Conservation (phyloP, 2,329 filamentous ascomycete genomes). For the Neonectria sp. region DNA sequence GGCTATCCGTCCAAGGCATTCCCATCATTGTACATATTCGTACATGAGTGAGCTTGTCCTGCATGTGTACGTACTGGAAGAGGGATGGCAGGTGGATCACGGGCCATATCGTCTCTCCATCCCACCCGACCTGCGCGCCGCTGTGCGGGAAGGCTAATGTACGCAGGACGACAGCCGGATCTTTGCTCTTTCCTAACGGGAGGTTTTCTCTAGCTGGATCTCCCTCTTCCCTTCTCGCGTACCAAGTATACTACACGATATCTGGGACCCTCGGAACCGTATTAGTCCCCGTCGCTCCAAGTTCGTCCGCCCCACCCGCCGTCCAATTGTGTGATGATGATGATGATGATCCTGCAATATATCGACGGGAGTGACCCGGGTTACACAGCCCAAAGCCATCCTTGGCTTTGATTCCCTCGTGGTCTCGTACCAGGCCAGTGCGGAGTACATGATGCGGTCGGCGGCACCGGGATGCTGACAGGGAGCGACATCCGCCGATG, state of each 20-base stretch:
- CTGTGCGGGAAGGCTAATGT: slow-evolving; percentile 53
- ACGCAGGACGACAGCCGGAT: slow-evolving; percentile 45
- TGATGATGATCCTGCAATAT: slow-evolving; percentile 46
- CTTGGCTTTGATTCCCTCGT: slow-evolving; percentile 39
- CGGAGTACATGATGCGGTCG: slow-evolving; percentile 44
- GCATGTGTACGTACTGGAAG: slow-evolving; percentile 40
- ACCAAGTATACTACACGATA: slow-evolving; percentile 5
- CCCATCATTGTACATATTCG: slow-evolving; percentile 44
- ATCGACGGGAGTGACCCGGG: slow-evolving; percentile 41
- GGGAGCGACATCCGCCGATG: slow-evolving; percentile 42
- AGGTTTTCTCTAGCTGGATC: slow-evolving; percentile 9
- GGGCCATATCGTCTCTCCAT: slow-evolving; percentile 39
- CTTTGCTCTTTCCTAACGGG: slow-evolving; percentile 35
- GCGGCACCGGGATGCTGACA: slow-evolving; percentile 41
- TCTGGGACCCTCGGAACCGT: slow-evolving; percentile 13
- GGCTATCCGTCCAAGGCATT: slow-evolving; percentile 29
- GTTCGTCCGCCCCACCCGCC: slow-evolving; percentile 32
- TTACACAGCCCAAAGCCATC: slow-evolving; percentile 36
- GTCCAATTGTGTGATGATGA: slow-evolving; percentile 41
- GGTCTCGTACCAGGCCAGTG: slow-evolving; percentile 43
- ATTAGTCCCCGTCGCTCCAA: slow-evolving; percentile 24
- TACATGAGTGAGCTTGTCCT: slow-evolving; percentile 41
- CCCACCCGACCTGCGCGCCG: slow-evolving; percentile 44
- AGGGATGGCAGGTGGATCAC: slow-evolving; percentile 43
- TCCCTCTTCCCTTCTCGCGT: slow-evolving; percentile 4